Evolutionary conservation across 2,329 filamentous ascomycete genomes (phyloP), one percentile per base, ranked within the genome.

Genomic region (Ceratocystis destructans): DNA sequence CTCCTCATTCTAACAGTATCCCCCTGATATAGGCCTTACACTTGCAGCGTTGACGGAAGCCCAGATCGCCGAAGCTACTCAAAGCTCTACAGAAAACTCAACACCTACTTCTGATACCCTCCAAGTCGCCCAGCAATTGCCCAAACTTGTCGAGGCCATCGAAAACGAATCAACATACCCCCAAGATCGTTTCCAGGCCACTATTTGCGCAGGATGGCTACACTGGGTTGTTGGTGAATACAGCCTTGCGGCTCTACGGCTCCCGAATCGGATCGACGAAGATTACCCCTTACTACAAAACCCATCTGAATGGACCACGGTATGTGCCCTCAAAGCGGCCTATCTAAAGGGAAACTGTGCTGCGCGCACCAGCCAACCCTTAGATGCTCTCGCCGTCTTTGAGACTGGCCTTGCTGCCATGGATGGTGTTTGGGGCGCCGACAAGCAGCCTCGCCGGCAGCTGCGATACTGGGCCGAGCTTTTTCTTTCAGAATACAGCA

Each of bases 181-280:
- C 12, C 81, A 87, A 73, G 85, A 87, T 70, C 79, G 76, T 65
- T 87, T 93, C 70, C 90, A 96, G 75, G 92, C 90, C 41, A 86
- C 85, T 68, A 86, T 94, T 64, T 94, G 90, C 74, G 75, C 93
- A 57, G 91, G 87, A 65, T 95, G 91, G 88, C 79, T 96, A 71
- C 85, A 95, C 72, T 96, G 89, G 84, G 83, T 85, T 7, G 76
- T 87, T 64, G 85, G 84, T 44, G 87, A 95, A 70, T 88, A 88
- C 69, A 78, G 77, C 0, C 74, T 83, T 53, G 86, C 87, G 46
- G 75, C 83, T 53, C 77, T 77, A 45, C 82, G 79, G 66, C 77
- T 96, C 15, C 89, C 89, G 3, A 79, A 79, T 67, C 82, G 84
- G 69, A 79, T 89, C 63, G 80, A 82, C 61, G 77, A 79, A 57